Evolutionary conservation across 1,139 yeast species (phyloP).

Genomic region (Taphrina confusa): DNA sequence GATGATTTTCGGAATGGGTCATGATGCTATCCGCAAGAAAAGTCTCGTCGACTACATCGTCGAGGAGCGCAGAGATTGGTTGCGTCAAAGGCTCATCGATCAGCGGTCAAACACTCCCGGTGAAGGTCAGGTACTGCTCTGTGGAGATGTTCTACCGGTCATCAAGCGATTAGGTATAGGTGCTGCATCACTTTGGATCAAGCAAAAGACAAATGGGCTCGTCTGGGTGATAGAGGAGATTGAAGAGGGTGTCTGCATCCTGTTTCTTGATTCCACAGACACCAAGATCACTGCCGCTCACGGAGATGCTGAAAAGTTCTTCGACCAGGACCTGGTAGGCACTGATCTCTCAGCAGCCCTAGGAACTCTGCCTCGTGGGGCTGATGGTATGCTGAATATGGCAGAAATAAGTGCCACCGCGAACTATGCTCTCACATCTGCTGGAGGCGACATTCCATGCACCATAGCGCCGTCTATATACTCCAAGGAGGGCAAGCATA

Average conservation of each 20-base stretch:
- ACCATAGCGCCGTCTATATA: slow-evolving; percentile 32
- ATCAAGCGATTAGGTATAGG: slow-evolving; percentile 50
- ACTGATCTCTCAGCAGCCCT: slow-evolving; percentile 3
- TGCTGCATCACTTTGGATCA: slow-evolving; percentile 70
- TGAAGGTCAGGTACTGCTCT: slow-evolving; percentile 50
- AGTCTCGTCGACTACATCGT: slow-evolving; percentile 76
- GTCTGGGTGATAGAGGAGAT: slow-evolving; percentile 88
- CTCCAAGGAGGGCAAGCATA: slow-evolving; percentile 30
- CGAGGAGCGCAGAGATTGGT: slow-evolving; percentile 55
- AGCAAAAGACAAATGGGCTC: slow-evolving; percentile 65
- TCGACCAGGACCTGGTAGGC: slow-evolving; percentile 16
- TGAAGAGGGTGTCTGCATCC: slow-evolving; percentile 36
- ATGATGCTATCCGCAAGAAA: slow-evolving; percentile 57
- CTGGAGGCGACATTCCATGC: slow-evolving; percentile 16
- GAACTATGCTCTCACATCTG: slow-evolving; percentile 4
- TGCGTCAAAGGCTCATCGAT: slow-evolving; percentile 10
- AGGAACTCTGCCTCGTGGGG: slow-evolving; percentile 23
- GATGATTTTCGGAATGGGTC: slow-evolving; percentile 78
- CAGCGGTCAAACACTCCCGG: not conserved
- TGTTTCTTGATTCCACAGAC: slow-evolving; percentile 29
- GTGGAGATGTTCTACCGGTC: slow-evolving; percentile 60
- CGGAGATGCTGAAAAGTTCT: slow-evolving; percentile 30
- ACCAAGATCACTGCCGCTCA: slow-evolving; percentile 20
- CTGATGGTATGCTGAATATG: slow-evolving; percentile 8
- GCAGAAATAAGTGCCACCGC: not conserved